Percentiles rank a stretch among this genome's conserved stretches.
Conservation (phyloP, 768 basidiomycete genomes). For the Dentipellis fragilis region DNA sequence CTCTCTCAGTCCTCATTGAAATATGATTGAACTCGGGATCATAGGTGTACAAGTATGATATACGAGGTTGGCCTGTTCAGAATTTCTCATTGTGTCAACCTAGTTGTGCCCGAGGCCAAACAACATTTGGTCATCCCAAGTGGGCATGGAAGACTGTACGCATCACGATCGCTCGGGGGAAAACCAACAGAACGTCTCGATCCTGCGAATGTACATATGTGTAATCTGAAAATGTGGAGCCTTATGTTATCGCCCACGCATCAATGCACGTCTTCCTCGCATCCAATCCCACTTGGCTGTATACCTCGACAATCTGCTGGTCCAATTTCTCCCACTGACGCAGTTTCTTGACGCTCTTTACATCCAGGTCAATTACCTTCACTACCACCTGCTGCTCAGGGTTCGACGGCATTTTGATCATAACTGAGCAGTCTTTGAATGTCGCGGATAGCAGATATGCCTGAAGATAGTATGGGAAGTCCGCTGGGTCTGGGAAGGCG, state of each 20-base stretch:
- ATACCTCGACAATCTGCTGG: constrained; percentile 45
- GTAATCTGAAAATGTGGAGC: too few species aligned
- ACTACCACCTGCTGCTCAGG: constrained; percentile 27
- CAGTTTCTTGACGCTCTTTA: constrained; percentile 60
- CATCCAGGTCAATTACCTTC: constrained; percentile 79
- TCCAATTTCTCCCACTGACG: constrained; percentile 69
- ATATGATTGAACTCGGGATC: too few species aligned
- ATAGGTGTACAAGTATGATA: too few species aligned
- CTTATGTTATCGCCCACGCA: neutral
- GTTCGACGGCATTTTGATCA: constrained; percentile 32
- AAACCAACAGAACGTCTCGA: too few species aligned
- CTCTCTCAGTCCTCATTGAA: too few species aligned
- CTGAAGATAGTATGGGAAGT: constrained; percentile 54
- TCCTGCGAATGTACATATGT: too few species aligned
- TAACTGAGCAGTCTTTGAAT: constrained; percentile 93
- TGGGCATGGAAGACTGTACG: too few species aligned
- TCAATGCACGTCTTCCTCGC: constrained; percentile 9
- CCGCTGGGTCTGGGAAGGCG: constrained; percentile 25
- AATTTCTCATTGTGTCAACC: too few species aligned
- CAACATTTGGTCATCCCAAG: too few species aligned
- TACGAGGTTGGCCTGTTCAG: too few species aligned
- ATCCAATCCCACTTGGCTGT: constrained; percentile 16
- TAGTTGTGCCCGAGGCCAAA: too few species aligned
- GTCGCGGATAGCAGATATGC: constrained; percentile 84
- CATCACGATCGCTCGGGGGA: too few species aligned